Evolutionary conservation across 768 basidiomycete genomes (phyloP).

Genomic region (Russula compacta): DNA sequence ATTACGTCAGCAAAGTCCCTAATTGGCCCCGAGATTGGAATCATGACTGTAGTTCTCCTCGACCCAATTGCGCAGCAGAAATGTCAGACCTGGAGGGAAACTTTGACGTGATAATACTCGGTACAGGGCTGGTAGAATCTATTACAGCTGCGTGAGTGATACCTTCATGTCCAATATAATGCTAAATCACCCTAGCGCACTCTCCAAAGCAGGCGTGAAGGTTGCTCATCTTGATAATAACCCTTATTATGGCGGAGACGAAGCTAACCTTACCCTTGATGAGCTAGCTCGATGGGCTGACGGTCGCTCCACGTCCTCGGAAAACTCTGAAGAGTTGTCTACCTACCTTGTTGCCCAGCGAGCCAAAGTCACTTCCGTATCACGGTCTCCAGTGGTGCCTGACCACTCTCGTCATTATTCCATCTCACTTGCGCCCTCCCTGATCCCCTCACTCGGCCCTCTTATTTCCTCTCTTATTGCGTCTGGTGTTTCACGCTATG

Average conservation of each 20-base stretch:
- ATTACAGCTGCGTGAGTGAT: constrained; percentile 77
- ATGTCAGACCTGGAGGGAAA: constrained; percentile 22
- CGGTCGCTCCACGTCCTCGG: constrained; percentile 21
- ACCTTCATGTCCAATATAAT: neutral
- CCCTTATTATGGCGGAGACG: constrained; percentile 73
- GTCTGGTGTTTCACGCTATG: constrained; percentile 84
- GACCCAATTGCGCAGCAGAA: neutral
- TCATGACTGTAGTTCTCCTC: neutral
- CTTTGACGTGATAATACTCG: constrained; percentile 63
- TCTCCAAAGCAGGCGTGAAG: constrained; percentile 80
- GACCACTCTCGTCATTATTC: constrained; percentile 69
- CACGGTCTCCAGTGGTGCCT: constrained; percentile 35
- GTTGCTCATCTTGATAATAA: constrained; percentile 85
- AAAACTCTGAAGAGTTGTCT: constrained; percentile 8
- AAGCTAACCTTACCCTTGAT: constrained; percentile 74
- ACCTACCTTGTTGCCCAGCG: constrained; percentile 25
- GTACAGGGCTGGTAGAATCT: constrained; percentile 78
- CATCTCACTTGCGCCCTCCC: constrained; percentile 71
- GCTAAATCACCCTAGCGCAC: constrained; percentile 44
- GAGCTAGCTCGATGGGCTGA: constrained; percentile 72
- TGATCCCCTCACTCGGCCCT: constrained; percentile 73
- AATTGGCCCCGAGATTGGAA: neutral
- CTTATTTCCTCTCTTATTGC: constrained; percentile 69
- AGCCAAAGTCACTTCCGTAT: constrained; percentile 34
- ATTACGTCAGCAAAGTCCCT: constrained; percentile 10